Base-by-base conservation (phyloP, 345 rosid species). In the Dimocarpus longan region DNA sequence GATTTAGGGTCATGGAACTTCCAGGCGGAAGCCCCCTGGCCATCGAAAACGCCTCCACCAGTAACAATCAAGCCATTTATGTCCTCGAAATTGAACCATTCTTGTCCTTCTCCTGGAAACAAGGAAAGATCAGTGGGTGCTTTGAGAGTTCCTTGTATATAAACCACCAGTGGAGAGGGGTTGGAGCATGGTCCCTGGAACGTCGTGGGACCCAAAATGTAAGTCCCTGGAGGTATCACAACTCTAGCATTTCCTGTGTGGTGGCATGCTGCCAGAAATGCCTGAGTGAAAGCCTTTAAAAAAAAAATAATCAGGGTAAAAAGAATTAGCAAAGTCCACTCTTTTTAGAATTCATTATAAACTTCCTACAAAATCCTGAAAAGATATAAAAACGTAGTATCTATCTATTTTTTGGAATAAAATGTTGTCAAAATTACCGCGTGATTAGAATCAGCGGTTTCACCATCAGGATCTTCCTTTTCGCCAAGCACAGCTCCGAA, bases 11-110 rank as follows among this genome's bases (percentile, higher is more conserved):
- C 50, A n/a, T 70, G 71, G 80, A 79, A 84, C 39, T 87, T 71
- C 98, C 98, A 93, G 52, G 82, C 85, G 1, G 80, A 40, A 19
- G 80, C 28, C 21, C 98, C 98, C 75, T 89, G 92, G 76, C 96
- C 98, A 44, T 93, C 92, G 9, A 92, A 54, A 16, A 79, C 80
- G 64, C 98, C 96, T 10, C 81, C 79, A 0, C 98, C 98, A 56
- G 85, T 84, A 64, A 93, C 72, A 6, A 83, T 75, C 71, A 82
- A 80, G 32, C 86, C 86, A 44, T 86, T 26, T 5, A 91, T 76
- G 16, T 76, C n/a, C 21, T 91, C 85, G 77, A 93, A 93, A 37
- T 73, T 72, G 65, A 93, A 62, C 93, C 96, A 91, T 13, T 48
- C 82, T 71, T 80, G 82, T 24, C 81, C 84, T 11, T 66, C 8